phyloP scores from a whole-genome alignment of 768 basidiomycete species.

The Podaxis carcinomalis region DNA sequence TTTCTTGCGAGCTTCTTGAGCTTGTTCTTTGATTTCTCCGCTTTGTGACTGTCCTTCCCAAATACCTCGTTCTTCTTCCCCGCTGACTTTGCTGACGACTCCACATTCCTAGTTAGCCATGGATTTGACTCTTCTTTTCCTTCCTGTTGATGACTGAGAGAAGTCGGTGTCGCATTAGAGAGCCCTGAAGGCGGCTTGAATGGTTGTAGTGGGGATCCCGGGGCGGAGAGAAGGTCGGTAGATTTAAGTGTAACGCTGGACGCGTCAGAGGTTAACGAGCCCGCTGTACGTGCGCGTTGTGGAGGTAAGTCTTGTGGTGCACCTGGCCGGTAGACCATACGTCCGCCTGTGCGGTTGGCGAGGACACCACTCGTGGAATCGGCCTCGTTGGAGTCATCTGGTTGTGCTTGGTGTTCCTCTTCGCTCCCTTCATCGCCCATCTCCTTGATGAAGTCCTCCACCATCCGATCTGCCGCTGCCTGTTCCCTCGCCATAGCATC shows the following conservation, averaged over 20 bases:
- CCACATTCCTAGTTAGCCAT: slow-evolving; percentile 56
- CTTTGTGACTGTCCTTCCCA: slow-evolving; percentile 56
- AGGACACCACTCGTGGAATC: slow-evolving; percentile 33
- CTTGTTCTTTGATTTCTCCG: slow-evolving; percentile 68
- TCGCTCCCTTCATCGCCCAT: slow-evolving; percentile 42
- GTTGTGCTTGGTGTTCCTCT: slow-evolving; percentile 12
- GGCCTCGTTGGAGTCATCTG: slow-evolving; percentile 18
- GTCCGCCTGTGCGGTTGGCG: slow-evolving; percentile 61
- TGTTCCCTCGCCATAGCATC: slow-evolving; percentile 75
- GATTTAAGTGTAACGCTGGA: slow-evolving; percentile 71
- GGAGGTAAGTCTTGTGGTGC: slow-evolving; percentile 24
- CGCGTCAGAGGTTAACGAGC: slow-evolving; percentile 44
- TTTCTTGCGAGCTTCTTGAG: slow-evolving; percentile 65
- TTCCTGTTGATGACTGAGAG: background rate
- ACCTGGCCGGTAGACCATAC: slow-evolving; percentile 59
- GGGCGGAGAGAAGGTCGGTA: slow-evolving; percentile 41
- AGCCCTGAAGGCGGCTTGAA: slow-evolving; percentile 13
- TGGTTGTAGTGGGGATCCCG: slow-evolving; percentile 25
- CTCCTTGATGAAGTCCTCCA: slow-evolving; percentile 71
- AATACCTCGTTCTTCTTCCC: slow-evolving; percentile 77
- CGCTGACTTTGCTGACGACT: slow-evolving; percentile 35
- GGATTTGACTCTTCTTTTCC: slow-evolving; percentile 54
- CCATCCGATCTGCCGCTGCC: slow-evolving; percentile 51
- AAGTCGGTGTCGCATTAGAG: background rate
- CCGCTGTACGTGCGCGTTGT: slow-evolving; percentile 9